A percentile compares a stretch with the other conserved stretches of the same genome.
Conservation (phyloP, 345 rosid species). For the Zanthoxylum bungeanum region DNA sequence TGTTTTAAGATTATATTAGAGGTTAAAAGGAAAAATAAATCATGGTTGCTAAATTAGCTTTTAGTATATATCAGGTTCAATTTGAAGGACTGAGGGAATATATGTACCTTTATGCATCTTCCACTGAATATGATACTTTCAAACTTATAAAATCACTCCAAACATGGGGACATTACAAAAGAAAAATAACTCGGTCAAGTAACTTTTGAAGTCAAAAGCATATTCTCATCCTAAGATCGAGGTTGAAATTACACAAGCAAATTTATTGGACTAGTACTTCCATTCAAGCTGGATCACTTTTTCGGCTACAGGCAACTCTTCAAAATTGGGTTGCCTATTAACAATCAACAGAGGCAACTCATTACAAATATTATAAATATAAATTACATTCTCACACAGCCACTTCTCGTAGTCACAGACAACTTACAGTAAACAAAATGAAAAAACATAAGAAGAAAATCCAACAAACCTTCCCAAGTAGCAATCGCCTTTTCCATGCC, state of each 20-base stretch:
- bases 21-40: background rate
- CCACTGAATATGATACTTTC: background rate
- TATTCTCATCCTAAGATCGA: background rate
- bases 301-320: background rate
- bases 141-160: background rate
- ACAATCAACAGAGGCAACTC: background rate
- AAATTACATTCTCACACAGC: background rate
- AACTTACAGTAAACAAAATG: background rate
- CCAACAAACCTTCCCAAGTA: constrained; percentile 84
- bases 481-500: constrained; percentile 92
- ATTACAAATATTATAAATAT: background rate
- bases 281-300: background rate
- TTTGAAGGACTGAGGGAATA: background rate
- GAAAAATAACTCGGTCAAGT: background rate
- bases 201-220: background rate
- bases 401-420: background rate
- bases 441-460: background rate
- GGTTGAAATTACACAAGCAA: background rate
- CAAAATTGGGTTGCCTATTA: background rate
- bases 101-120: background rate
- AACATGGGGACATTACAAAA: background rate
- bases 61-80: background rate
- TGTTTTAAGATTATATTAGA: background rate
- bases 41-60: background rate
- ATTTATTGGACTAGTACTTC: background rate